Base-by-base conservation (phyloP, 1,284 basidiomycete species). In the Tausonia pullulans region DNA sequence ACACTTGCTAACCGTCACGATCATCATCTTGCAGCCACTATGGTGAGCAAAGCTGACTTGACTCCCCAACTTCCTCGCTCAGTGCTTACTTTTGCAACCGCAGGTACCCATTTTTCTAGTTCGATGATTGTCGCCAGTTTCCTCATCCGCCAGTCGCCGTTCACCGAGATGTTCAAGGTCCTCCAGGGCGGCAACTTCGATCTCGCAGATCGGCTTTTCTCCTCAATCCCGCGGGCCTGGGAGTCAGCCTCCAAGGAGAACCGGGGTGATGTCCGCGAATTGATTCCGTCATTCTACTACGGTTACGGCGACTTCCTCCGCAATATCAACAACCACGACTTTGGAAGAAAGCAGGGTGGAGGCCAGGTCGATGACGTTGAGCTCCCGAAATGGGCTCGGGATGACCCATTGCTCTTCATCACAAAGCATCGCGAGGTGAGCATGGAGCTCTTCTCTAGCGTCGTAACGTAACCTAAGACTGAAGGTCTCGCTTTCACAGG, bases 101-200 rank as follows among this genome's bases (percentile, higher is more conserved):
- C 53, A 64, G 74, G 90, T 58, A 97, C 94, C 1, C 94, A 97
- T 73, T 98, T 94, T 73, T 91, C 89, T 70, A 95, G 91, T 5
- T 95, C 92, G 0, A 95, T 96, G 87, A 96, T 93, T 66, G 90
- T 95, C 46, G 95, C 92, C 77, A 92, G 95, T 69, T 97, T 89
- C 77, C 78, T 97, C 71, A 95, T 98, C 67, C 83, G 94, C 10
- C 78, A 95, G 70, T 84, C 88, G 9, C 94, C 94, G 0, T 96
- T 87, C 74, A 93, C 90, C 27, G 85, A 87, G 71, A 93, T 94
- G 84, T 95, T 94, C 79, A 89, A 89, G 76, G 87, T 82, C 66
- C 2, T 55, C 40, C 69, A 86, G 80, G 90, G 90, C 39, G 91
- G 93, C n/a, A 87, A 88, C 70, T 97, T 93, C 84, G 94, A 97